A percentile compares a stretch with the other conserved stretches of the same genome.
Conservation (phyloP, 1,284 basidiomycete genomes). For the Gastroboletus turbinatus region DNA sequence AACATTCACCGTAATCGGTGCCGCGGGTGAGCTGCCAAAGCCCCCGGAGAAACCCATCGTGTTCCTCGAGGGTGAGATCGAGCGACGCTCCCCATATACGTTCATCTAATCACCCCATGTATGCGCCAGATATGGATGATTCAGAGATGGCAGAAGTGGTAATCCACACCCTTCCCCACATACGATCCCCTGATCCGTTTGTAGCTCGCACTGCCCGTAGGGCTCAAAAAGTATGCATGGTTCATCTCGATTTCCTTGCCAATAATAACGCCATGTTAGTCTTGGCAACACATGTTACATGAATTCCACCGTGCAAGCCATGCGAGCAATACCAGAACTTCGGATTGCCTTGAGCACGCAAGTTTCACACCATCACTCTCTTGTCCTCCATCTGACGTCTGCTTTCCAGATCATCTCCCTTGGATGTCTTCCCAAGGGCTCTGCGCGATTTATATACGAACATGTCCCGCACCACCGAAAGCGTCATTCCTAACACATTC, state of each 20-base stretch:
- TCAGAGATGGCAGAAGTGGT: slow-evolving; percentile 78
- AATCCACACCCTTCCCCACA: slow-evolving; percentile 27
- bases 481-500: slow-evolving; percentile 76
- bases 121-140: slow-evolving; percentile 78
- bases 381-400: neutral
- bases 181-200: slow-evolving; percentile 5
- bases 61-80: slow-evolving; percentile 71
- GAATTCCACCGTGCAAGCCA: slow-evolving; percentile 92
- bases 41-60: slow-evolving; percentile 77
- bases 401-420: slow-evolving; percentile 19
- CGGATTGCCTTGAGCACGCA: slow-evolving; percentile 65
- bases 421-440: slow-evolving; percentile 48
- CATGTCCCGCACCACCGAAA: slow-evolving; percentile 78
- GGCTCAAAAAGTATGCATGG: slow-evolving; percentile 57
- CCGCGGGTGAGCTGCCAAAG: slow-evolving; percentile 88
- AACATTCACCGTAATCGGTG: slow-evolving; percentile 87
- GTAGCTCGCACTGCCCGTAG: slow-evolving; percentile 66
- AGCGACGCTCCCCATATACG: neutral
- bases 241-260: neutral
- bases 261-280: slow-evolving; percentile 34
- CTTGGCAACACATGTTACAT: slow-evolving; percentile 94
- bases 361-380: slow-evolving; percentile 22
- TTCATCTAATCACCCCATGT: slow-evolving; percentile 12
- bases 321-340: slow-evolving; percentile 89
- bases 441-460: slow-evolving; percentile 73